These are phyloP conservation scores for Venturia carpophila DNA, from an alignment of 2,329 filamentous ascomycete genomes.

Conservation along the genomic window DNA sequence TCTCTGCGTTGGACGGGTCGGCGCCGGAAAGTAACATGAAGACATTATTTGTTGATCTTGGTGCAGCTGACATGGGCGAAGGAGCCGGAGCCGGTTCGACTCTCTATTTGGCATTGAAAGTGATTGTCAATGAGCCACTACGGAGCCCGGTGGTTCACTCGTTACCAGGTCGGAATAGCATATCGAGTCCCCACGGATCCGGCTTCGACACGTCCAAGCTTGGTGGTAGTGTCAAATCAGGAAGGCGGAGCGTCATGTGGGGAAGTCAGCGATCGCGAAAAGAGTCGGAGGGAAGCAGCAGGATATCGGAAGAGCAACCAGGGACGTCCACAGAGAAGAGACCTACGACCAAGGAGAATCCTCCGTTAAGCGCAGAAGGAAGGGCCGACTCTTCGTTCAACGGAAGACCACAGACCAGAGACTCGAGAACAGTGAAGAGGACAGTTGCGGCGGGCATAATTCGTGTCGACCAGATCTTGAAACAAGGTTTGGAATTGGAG, in stretches of 20 bases:
- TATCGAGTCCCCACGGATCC: conserved; percentile 22
- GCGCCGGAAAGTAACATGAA: conserved; percentile 61
- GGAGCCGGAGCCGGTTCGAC: conserved; percentile 58
- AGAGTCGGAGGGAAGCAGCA: conserved; percentile 26
- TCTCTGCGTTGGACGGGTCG: conserved; percentile 64
- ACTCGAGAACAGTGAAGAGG: conserved; percentile 52
- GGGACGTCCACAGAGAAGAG: conserved; percentile 22
- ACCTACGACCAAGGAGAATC: conserved; percentile 22
- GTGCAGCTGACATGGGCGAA: conserved; percentile 63
- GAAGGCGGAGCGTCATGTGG: conserved; percentile 55
- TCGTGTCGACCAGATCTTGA: conserved; percentile 67
- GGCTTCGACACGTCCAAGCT: conserved; percentile 25
- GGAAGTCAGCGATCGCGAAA: conserved; percentile 50
- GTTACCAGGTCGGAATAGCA: conserved; percentile 30
- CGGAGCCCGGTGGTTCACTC: conserved; percentile 24
- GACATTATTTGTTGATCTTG: conserved; percentile 82
- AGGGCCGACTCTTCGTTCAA: background rate
- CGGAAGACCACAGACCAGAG: conserved; percentile 20
- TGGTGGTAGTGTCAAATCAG: conserved; percentile 32
- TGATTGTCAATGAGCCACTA: conserved; percentile 53
- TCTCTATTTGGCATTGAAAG: conserved; percentile 75
- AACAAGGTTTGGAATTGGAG: conserved; percentile 63
- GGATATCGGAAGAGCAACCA: conserved; percentile 23
- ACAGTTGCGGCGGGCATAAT: conserved; percentile 71
- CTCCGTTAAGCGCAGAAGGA: conserved; percentile 22